Percentiles rank a stretch among this genome's conserved stretches.
Evolutionary conservation across 768 basidiomycete genomes (phyloP).

Genomic region (Lentinula edodes): DNA sequence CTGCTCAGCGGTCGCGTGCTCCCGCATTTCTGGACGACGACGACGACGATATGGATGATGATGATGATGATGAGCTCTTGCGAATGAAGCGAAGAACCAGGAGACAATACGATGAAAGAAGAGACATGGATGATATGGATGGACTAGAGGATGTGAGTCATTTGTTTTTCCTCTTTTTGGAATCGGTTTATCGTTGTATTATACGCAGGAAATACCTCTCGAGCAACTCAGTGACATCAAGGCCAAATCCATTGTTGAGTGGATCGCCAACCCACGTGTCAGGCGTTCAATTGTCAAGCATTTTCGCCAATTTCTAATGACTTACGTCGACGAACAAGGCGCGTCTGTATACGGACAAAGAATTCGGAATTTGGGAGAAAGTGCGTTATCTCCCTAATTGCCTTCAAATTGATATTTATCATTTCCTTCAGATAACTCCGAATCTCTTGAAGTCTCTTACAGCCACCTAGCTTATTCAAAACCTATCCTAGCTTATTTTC

Average conservation of each 20-base stretch:
- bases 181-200: conserved; percentile 11
- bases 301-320: conserved; percentile 94
- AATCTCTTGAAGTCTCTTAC: conserved; percentile 96
- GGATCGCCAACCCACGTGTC: conserved; percentile 93
- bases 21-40: conserved; percentile 85
- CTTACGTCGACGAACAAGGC: conserved; percentile 89
- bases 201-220: conserved; percentile 76
- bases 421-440: conserved; percentile 72
- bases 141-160: conserved; percentile 76
- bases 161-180: conserved; percentile 1
- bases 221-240: conserved; percentile 98
- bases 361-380: conserved; percentile 91
- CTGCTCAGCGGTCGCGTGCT: conserved; percentile 72
- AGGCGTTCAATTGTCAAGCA: conserved; percentile 85
- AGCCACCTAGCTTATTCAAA: conserved; percentile 90
- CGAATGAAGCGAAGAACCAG: conserved; percentile 78
- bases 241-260: conserved; percentile 94
- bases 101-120: conserved; percentile 90
- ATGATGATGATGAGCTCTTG: conserved; percentile 53
- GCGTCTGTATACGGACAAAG: conserved; percentile 92
- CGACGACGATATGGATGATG: conserved; percentile 75
- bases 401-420: conserved; percentile 1
- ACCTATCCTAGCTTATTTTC: conserved; percentile 94
- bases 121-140: conserved; percentile 86
- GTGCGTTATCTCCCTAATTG: conserved; percentile 36